These are phyloP conservation scores for Mortierella sp. DNA, from an alignment of 371 early-diverging fungal species.

Conservation along the genomic window DNA sequence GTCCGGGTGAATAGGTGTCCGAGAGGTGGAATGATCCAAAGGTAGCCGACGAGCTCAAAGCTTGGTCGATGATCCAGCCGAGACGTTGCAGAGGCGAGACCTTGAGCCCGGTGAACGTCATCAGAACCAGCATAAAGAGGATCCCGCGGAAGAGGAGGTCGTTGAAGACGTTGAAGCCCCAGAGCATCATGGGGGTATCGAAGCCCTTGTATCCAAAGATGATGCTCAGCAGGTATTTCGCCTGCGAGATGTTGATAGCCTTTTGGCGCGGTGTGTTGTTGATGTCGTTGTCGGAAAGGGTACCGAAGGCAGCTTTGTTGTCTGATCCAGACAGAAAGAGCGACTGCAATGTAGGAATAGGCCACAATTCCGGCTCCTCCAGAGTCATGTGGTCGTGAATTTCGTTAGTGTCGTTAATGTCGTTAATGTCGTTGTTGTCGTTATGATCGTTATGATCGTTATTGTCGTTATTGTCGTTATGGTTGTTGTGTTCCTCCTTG, in stretches of 20 bases:
- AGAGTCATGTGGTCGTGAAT: neutral
- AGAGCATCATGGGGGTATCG: conserved; percentile 32
- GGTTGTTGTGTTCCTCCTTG: too few relatives aligned
- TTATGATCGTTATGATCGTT: neutral
- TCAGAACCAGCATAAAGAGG: conserved; percentile 40
- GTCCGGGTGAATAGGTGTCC: conserved; percentile 37
- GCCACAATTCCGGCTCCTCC: conserved; percentile 35
- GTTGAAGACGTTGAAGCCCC: conserved; percentile 48
- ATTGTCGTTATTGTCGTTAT: neutral
- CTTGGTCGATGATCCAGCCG: conserved; percentile 56
- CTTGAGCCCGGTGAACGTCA: conserved; percentile 47
- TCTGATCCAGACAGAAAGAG: conserved; percentile 17
- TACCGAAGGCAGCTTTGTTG: neutral
- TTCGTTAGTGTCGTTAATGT: neutral
- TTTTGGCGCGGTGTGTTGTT: neutral
- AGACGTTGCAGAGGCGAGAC: conserved; percentile 48
- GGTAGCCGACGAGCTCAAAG: conserved; percentile 25
- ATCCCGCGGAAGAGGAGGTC: conserved; percentile 56
- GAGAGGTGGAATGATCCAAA: conserved; percentile 39
- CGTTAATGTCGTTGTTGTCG: neutral
- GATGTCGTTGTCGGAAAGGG: conserved; percentile 4
- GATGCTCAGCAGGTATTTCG: conserved; percentile 21
- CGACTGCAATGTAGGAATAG: conserved; percentile 34
- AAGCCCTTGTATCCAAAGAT: conserved; percentile 35
- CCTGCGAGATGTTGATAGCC: conserved; percentile 49